A percentile compares a stretch with the other conserved stretches of the same genome.
phyloP scores from a whole-genome alignment of 2,329 filamentous ascomycete genomes.

The Stagonosporopsis vannaccii region DNA sequence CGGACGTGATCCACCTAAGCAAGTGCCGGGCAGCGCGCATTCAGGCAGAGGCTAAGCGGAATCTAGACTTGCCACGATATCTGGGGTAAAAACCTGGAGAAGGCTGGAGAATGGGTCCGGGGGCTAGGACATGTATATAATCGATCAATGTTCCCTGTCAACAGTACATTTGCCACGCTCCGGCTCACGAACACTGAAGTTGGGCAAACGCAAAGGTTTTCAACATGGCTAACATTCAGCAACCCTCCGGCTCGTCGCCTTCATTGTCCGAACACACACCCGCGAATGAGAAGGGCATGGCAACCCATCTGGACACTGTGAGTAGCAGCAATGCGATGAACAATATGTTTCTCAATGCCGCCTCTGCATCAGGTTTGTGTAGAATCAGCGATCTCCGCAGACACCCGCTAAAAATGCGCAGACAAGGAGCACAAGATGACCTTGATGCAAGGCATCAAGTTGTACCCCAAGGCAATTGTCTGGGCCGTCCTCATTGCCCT shows the following conservation, averaged over 20 bases:
- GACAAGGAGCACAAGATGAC: slow-evolving; percentile 3
- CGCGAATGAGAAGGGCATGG: neutral
- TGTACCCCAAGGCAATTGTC: slow-evolving; percentile 82
- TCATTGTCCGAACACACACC: neutral
- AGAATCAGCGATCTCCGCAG: neutral
- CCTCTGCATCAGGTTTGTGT: neutral
- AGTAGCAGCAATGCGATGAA: neutral
- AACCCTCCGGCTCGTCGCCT: neutral
- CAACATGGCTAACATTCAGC: neutral
- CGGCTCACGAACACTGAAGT: neutral
- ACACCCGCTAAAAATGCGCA: neutral
- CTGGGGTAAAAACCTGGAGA: neutral
- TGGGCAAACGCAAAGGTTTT: neutral
- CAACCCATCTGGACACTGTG: neutral
- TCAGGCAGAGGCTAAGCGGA: neutral
- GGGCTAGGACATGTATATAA: neutral
- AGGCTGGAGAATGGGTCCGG: neutral
- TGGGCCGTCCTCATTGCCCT: slow-evolving; percentile 85
- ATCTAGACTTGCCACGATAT: neutral
- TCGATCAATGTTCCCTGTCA: neutral
- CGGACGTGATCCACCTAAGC: neutral
- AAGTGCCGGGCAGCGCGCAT: neutral
- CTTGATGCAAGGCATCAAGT: slow-evolving; percentile 72
- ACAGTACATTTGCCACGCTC: neutral
- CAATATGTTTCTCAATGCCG: slow-evolving; percentile 1